These are phyloP conservation scores for Byssoonygena ceratinophila DNA, from an alignment of 2,329 filamentous ascomycete species.

Conservation along the genomic window DNA sequence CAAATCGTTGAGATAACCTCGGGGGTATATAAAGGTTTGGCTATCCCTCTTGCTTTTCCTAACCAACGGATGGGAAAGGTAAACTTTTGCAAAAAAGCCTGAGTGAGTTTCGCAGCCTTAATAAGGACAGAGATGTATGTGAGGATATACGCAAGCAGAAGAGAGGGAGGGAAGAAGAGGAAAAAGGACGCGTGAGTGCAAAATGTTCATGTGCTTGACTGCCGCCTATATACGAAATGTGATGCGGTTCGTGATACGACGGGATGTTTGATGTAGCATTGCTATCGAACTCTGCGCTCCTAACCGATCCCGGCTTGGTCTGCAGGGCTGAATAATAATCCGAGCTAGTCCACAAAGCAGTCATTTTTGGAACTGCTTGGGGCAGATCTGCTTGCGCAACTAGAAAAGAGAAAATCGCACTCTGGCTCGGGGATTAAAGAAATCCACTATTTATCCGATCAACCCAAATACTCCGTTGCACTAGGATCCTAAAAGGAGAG, in stretches of 20 bases:
- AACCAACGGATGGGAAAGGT: too few species aligned
- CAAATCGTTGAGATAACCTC: too few species aligned
- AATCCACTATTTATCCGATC: too few species aligned
- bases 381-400: not conserved
- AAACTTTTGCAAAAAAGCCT: too few species aligned
- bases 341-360: not conserved
- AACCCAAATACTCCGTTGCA: too few species aligned
- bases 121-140: too few species aligned
- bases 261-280: not conserved
- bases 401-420: too few species aligned
- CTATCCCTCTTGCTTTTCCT: too few species aligned
- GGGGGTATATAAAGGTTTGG: too few species aligned
- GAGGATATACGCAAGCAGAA: not conserved
- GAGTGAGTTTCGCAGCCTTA: too few species aligned
- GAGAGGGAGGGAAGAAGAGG: not conserved
- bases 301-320: not conserved
- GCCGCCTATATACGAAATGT: not conserved
- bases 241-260: not conserved
- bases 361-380: not conserved
- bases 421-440: too few species aligned
- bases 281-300: not conserved
- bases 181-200: not conserved
- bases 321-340: slow-evolving; percentile 4
- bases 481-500: too few species aligned
- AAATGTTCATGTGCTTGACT: not conserved